Conservation (phyloP, 2,329 filamentous ascomycete species). For the Cladophialophora exuberans region DNA sequence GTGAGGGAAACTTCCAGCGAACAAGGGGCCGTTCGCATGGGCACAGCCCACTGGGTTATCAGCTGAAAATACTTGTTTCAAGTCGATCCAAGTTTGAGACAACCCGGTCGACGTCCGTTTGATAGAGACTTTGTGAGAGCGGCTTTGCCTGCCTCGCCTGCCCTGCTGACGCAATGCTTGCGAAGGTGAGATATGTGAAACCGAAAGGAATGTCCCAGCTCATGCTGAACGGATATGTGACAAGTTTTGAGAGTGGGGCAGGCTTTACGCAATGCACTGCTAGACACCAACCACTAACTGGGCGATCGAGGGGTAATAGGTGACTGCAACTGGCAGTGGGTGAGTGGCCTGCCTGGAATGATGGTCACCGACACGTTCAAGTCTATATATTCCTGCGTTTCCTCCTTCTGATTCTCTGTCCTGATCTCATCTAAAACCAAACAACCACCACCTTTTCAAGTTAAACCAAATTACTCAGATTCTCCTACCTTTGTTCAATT, state of each 20-base stretch:
- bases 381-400: conserved; percentile 14
- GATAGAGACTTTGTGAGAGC: too few species aligned
- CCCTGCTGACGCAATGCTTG: conserved; percentile 19
- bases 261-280: conserved; percentile 5
- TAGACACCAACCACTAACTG: too few species aligned
- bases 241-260: conserved; percentile 13
- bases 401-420: not conserved
- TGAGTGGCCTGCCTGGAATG: not conserved
- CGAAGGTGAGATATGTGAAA: conserved; percentile 2
- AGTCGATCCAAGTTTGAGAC: not conserved
- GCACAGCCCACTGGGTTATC: too few species aligned
- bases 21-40: too few species aligned
- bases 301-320: not conserved
- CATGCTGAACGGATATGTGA: too few species aligned
- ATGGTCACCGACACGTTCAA: too few species aligned
- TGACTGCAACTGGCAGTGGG: conserved; percentile 7
- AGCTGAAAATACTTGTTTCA: conserved; percentile 14
- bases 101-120: too few species aligned
- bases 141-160: too few species aligned
- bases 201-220: too few species aligned
- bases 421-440: conserved; percentile 2
- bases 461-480: not conserved
- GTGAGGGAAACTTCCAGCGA: conserved; percentile 1
- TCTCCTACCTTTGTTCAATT: not conserved
- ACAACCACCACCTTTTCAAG: not conserved